Conservation (phyloP, 129 eudicot species). For the Ambrosia trifida region DNA sequence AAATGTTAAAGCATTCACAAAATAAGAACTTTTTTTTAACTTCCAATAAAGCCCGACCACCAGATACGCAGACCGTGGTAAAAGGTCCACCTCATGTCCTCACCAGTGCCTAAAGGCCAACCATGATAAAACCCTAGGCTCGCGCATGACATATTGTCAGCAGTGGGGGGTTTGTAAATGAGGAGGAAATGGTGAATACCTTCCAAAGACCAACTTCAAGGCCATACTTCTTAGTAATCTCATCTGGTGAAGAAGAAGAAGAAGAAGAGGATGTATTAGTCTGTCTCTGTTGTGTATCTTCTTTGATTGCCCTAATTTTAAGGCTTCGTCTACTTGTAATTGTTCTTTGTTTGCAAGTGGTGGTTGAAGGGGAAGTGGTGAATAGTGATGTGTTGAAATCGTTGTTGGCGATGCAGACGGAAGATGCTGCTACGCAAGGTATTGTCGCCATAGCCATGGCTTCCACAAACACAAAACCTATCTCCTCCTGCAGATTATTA, state of each 20-base stretch:
- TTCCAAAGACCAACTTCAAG: slow-evolving; percentile 97
- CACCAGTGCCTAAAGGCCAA: too few relatives aligned
- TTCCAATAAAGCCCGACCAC: too few relatives aligned
- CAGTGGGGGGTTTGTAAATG: too few relatives aligned
- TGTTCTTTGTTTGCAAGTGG: not conserved
- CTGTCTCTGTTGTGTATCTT: slow-evolving; percentile 46
- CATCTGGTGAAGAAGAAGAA: slow-evolving; percentile 53
- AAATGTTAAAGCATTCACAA: too few relatives aligned
- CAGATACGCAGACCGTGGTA: too few relatives aligned
- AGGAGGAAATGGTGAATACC: slow-evolving; percentile 34
- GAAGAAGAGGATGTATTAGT: slow-evolving; percentile 23
- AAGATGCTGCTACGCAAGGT: slow-evolving; percentile 23
- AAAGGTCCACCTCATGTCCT: too few relatives aligned
- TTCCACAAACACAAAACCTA: not conserved
- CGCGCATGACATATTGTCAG: too few relatives aligned
- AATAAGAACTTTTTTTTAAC: too few relatives aligned
- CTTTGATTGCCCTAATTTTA: slow-evolving; percentile 64
- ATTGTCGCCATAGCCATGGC: slow-evolving; percentile 26
- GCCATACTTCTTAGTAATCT: slow-evolving; percentile 74
- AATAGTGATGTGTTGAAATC: not conserved
- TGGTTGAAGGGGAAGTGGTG: too few relatives aligned
- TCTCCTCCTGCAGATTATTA: not conserved
- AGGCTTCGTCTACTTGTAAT: slow-evolving; percentile 13
- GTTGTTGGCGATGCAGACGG: slow-evolving; percentile 10
- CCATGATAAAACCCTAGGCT: too few relatives aligned